A percentile compares a stretch with the other conserved stretches of the same genome.
Evolutionary conservation across 2,329 filamentous ascomycete species (phyloP).

Genomic region (Fusarium anguioides): DNA sequence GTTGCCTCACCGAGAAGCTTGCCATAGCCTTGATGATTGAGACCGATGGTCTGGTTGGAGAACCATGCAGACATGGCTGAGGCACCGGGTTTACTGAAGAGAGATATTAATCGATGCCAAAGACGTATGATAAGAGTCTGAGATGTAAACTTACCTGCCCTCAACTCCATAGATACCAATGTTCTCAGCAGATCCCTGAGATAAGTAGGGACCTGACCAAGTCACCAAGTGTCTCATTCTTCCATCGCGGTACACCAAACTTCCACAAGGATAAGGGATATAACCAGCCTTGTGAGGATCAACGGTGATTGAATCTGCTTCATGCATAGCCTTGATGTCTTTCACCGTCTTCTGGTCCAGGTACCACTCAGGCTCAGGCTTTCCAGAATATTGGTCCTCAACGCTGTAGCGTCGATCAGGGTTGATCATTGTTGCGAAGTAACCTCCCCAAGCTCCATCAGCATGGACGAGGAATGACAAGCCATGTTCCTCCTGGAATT

Average conservation of each 20-base stretch:
- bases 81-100: constrained; percentile 56
- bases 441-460: constrained; percentile 63
- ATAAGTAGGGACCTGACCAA: constrained; percentile 56
- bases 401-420: constrained; percentile 39
- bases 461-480: constrained; percentile 59
- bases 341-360: constrained; percentile 52
- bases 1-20: constrained; percentile 56
- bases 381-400: neutral
- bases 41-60: constrained; percentile 56
- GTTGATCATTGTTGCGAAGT: constrained; percentile 59
- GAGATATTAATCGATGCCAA: rapidly evolving
- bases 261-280: constrained; percentile 59
- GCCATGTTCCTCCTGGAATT: constrained; percentile 53
- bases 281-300: constrained; percentile 62
- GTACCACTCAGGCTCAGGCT: constrained; percentile 50
- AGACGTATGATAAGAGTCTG: rapidly evolving
- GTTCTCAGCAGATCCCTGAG: constrained; percentile 52
- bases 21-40: constrained; percentile 55
- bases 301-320: constrained; percentile 59
- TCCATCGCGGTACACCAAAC: constrained; percentile 57
- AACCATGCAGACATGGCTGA: constrained; percentile 58
- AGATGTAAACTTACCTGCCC: constrained; percentile 50
- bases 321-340: constrained; percentile 53
- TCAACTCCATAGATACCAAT: constrained; percentile 59
- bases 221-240: constrained; percentile 57